Percentiles rank a stretch among this genome's conserved stretches.
Evolutionary conservation across 2,329 filamentous ascomycete species (phyloP).

Genomic region (Talaromyces sp.): DNA sequence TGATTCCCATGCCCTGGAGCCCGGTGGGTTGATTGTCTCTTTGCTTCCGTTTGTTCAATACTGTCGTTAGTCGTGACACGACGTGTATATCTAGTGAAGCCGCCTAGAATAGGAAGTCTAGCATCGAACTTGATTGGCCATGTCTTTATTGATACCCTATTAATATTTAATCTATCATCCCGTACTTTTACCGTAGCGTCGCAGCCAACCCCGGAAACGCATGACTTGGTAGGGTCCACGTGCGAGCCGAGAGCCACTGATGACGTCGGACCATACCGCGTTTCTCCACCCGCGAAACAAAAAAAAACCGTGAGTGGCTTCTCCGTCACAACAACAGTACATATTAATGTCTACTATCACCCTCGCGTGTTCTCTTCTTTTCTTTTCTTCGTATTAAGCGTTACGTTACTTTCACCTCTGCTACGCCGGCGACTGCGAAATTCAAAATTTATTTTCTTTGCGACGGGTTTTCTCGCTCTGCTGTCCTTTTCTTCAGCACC

Average conservation of each 20-base stretch:
- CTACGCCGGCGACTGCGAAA: not conserved
- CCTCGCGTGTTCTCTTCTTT: not conserved
- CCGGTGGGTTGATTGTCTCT: conserved; percentile 62
- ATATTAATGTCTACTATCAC: not conserved
- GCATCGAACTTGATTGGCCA: not conserved
- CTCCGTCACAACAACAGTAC: not conserved
- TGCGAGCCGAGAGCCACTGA: not conserved
- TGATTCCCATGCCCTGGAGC: conserved; percentile 95
- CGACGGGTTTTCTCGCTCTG: not conserved
- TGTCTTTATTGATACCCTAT: not conserved
- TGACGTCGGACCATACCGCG: conserved; percentile 1
- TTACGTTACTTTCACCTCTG: not conserved
- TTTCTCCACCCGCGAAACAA: conserved; percentile 1
- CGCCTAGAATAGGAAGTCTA: not conserved
- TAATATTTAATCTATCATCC: not conserved
- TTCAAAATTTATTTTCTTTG: not conserved
- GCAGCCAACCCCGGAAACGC: not conserved
- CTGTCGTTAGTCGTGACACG: not conserved
- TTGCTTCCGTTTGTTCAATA: not conserved
- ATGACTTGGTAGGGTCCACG: not conserved
- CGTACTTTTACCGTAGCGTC: not conserved
- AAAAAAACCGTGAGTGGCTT: not conserved
- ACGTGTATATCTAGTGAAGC: not conserved
- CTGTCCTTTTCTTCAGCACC: not conserved
- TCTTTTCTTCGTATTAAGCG: not conserved